phyloP scores from a whole-genome alignment of 2,329 filamentous ascomycete genomes.

The Arthrobotrys entomopaga region DNA sequence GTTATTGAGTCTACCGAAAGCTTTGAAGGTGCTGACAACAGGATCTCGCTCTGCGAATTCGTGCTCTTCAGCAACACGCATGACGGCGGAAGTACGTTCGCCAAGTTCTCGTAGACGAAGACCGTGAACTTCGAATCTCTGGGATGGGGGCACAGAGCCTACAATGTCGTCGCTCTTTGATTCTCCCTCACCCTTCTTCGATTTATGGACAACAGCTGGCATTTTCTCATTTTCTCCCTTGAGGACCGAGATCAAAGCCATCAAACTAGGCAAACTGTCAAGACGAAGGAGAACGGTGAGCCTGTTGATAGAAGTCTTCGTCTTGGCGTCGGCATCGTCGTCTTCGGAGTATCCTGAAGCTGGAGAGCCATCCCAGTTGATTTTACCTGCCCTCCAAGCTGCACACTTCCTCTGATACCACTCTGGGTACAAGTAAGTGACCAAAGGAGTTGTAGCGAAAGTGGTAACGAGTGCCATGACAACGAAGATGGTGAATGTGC shows the following conservation, averaged over 20 bases:
- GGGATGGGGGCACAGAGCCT: constrained; percentile 59
- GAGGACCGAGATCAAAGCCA: constrained; percentile 83
- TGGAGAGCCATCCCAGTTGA: constrained; percentile 81
- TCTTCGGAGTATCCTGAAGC: constrained; percentile 62
- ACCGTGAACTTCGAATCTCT: constrained; percentile 78
- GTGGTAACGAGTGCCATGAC: constrained; percentile 92
- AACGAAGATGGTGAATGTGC: constrained; percentile 92
- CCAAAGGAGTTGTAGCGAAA: constrained; percentile 82
- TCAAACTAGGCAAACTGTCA: constrained; percentile 82
- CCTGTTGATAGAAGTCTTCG: constrained; percentile 70
- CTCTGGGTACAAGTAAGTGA: constrained; percentile 77
- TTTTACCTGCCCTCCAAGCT: constrained; percentile 82
- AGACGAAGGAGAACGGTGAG: constrained; percentile 84
- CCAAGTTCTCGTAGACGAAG: constrained; percentile 87
- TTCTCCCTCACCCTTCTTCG: constrained; percentile 59
- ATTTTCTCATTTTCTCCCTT: constrained; percentile 66
- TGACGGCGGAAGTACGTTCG: constrained; percentile 92
- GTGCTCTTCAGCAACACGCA: constrained; percentile 86
- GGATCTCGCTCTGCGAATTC: constrained; percentile 79
- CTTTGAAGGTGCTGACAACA: constrained; percentile 88
- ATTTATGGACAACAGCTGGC: constrained; percentile 60
- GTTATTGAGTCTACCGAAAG: constrained; percentile 85
- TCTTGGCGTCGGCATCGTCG: constrained; percentile 35
- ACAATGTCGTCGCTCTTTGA: constrained; percentile 57
- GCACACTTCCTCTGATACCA: constrained; percentile 80